A percentile compares a stretch with the other conserved stretches of the same genome.
Evolutionary conservation across 805 yeast species (phyloP).

Genomic region (Saccharomycopsis fermentans): DNA sequence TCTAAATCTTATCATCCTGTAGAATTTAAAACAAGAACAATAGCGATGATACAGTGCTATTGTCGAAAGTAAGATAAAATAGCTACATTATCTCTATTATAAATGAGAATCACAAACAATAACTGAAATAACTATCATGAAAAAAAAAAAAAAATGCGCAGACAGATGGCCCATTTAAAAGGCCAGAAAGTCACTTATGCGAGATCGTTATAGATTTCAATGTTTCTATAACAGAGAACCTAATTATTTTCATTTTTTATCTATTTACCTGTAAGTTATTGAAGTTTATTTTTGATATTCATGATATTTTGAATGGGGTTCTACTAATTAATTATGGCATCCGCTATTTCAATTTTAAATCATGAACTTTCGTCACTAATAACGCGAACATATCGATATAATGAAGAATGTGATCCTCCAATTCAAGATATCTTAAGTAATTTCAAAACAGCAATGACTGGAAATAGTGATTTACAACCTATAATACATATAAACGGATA

Average conservation of each 20-base stretch:
- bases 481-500: constrained; percentile 10
- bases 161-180: not conserved
- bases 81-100: not conserved
- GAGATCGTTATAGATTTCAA: not conserved
- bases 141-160: not conserved
- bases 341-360: constrained; percentile 16
- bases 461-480: constrained; percentile 7
- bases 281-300: no score
- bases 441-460: constrained; percentile 5
- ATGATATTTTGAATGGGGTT: not conserved
- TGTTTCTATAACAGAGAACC: no score
- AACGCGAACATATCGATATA: constrained; percentile 12
- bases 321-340: constrained; percentile 9
- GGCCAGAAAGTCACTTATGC: not conserved
- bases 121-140: not conserved
- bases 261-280: not conserved
- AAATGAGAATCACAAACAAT: not conserved
- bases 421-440: constrained; percentile 10
- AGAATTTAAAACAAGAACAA: no score
- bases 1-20: not conserved
- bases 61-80: no score
- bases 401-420: constrained; percentile 11
- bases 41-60: no score
- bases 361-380: constrained; percentile 15
- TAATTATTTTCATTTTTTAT: not conserved